Percentiles rank a stretch among this genome's conserved stretches.
phyloP scores from a whole-genome alignment of 169 alveolate species.

The Eimeria falciformis region DNA sequence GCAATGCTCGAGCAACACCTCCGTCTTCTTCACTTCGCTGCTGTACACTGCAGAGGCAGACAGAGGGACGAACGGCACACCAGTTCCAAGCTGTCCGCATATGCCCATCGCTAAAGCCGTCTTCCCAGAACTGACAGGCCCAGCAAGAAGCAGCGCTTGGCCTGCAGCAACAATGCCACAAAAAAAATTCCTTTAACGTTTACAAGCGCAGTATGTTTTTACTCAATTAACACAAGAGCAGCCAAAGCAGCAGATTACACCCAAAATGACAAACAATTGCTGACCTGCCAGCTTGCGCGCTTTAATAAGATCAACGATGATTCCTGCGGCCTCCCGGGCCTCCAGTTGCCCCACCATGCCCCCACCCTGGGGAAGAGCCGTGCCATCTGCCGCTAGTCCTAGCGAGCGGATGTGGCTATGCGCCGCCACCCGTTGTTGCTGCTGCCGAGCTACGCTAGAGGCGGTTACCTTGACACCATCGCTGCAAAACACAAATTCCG shows the following conservation, averaged over 20 bases:
- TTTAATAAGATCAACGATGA: constrained; percentile 97
- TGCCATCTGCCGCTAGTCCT: constrained; percentile 97
- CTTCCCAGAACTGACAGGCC: constrained; percentile 97
- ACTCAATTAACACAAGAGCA: not conserved
- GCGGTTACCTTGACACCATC: constrained; percentile 40
- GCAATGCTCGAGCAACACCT: constrained; percentile 97
- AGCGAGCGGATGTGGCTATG: constrained; percentile 99
- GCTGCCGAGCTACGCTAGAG: constrained; percentile 46
- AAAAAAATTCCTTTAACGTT: not conserved
- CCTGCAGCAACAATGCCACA: constrained; percentile 93
- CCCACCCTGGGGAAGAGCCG: constrained; percentile 85
- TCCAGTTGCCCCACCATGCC: constrained; percentile 99
- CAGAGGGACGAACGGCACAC: constrained; percentile 99
- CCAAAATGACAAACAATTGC: not conserved
- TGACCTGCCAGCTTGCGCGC: constrained; percentile 95
- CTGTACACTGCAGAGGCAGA: constrained; percentile 99
- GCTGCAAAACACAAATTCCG: constrained; percentile 42
- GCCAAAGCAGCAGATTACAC: not conserved
- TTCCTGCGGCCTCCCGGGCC: constrained; percentile 99
- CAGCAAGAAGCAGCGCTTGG: constrained; percentile 90
- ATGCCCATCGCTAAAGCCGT: constrained; percentile 99
- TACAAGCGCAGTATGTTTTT: not conserved
- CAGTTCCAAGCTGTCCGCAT: constrained; percentile 98
- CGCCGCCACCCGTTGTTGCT: constrained; percentile 93
- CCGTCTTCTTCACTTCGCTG: constrained; percentile 99